Percentiles rank a stretch among this genome's conserved stretches.
Evolutionary conservation across 169 alveolate species (phyloP).

Genomic region (Toxoplasma gondii): DNA sequence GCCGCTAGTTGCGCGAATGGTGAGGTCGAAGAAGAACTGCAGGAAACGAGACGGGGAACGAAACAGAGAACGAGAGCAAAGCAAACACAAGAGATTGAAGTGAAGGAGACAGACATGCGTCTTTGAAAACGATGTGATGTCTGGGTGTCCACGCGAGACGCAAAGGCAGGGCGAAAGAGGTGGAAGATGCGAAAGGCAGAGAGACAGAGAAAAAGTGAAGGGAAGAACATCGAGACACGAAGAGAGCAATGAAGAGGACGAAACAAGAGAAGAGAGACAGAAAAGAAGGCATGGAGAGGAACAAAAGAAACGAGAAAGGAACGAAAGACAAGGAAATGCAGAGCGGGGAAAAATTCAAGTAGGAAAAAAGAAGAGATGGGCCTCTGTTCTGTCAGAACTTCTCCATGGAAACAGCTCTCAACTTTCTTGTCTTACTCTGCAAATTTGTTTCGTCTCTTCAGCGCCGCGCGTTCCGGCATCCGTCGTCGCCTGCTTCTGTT

Average conservation of each 20-base stretch:
- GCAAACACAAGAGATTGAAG: too few species aligned
- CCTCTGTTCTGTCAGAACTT: neutral
- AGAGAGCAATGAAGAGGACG: too few species aligned
- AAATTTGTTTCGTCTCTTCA: neutral
- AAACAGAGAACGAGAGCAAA: too few species aligned
- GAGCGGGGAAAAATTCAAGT: neutral
- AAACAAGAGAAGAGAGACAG: neutral
- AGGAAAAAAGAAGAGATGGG: neutral
- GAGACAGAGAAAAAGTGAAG: too few species aligned
- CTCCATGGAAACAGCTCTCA: neutral
- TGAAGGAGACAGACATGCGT: too few species aligned
- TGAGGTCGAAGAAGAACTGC: neutral
- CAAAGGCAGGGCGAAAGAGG: too few species aligned
- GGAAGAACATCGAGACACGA: too few species aligned
- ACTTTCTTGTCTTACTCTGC: neutral
- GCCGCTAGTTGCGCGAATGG: neutral
- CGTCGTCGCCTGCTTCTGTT: constrained; percentile 57
- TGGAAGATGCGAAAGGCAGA: too few species aligned
- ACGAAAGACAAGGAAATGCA: neutral
- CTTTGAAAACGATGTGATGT: too few species aligned
- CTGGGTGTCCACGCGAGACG: too few species aligned
- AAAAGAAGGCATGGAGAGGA: neutral
- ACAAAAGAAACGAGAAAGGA: neutral
- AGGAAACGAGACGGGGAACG: neutral
- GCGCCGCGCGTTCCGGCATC: constrained; percentile 59